Percentiles rank a stretch among this genome's conserved stretches.
Evolutionary conservation across 2,329 filamentous ascomycete species (phyloP).

Genomic region (Rhexocercosporidium sp.): DNA sequence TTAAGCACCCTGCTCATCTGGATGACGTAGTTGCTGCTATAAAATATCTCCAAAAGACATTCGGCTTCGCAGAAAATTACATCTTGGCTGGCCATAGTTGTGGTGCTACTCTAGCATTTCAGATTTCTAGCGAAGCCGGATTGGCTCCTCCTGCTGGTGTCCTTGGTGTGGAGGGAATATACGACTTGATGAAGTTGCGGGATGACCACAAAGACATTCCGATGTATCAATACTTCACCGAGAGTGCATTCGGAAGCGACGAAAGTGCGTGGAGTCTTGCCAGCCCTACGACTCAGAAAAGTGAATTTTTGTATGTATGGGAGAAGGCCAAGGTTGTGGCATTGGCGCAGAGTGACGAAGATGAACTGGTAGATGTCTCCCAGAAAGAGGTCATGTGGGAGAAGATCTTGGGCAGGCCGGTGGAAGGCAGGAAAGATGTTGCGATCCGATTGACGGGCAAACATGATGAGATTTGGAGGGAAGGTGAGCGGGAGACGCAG

Average conservation of each 20-base stretch:
- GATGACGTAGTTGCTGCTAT: conserved; percentile 59
- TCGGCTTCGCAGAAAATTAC: conserved; percentile 52
- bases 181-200: conserved; percentile 54
- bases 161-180: conserved; percentile 69
- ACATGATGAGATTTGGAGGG: conserved; percentile 6
- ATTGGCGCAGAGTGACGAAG: conserved; percentile 13
- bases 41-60: conserved; percentile 51
- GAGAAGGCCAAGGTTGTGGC: neutral
- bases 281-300: neutral
- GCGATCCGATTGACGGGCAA: neutral
- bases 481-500: neutral
- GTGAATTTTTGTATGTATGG: neutral
- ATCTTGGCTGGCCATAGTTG: conserved; percentile 66
- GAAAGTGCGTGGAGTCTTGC: conserved; percentile 56
- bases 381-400: neutral
- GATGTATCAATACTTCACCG: conserved; percentile 33
- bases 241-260: conserved; percentile 51
- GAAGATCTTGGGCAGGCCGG: neutral
- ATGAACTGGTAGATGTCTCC: neutral
- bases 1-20: conserved; percentile 65
- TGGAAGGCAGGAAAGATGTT: neutral
- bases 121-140: conserved; percentile 45
- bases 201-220: neutral
- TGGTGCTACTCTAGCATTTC: conserved; percentile 66
- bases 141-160: conserved; percentile 54